Percentiles rank a stretch among this genome's conserved stretches.
Evolutionary conservation across 352 stramenopile genomes (phyloP).

Genomic region (Pythium grandisporangium): DNA sequence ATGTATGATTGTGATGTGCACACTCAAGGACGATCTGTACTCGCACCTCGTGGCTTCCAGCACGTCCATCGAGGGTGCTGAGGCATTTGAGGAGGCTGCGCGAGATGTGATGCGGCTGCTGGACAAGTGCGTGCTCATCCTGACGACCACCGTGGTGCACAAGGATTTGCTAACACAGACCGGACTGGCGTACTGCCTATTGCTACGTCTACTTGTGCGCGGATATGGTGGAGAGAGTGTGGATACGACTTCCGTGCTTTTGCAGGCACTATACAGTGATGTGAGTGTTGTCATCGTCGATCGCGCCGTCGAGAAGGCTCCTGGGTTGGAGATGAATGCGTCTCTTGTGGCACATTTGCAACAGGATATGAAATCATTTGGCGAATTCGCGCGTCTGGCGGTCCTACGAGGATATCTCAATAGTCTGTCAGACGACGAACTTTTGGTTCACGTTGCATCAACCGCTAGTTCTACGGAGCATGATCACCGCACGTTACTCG

Average conservation of each 20-base stretch:
- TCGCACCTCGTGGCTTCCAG: constrained; percentile 9
- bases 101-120: constrained; percentile 35
- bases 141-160: constrained; percentile 63
- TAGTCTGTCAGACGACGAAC: constrained; percentile 44
- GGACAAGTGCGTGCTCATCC: constrained; percentile 43
- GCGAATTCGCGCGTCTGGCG: constrained; percentile 44
- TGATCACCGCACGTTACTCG: constrained; percentile 15
- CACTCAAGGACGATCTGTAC: constrained; percentile 52
- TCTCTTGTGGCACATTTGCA: constrained; percentile 21
- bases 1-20: constrained; percentile 49
- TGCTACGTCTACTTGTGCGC: constrained; percentile 50
- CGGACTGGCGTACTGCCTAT: constrained; percentile 52
- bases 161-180: constrained; percentile 77
- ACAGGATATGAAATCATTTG: constrained; percentile 29
- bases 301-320: too few species aligned
- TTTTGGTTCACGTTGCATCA: constrained; percentile 7
- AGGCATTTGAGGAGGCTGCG: neutral
- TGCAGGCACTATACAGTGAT: neutral
- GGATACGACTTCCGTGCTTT: neutral
- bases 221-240: neutral
- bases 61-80: constrained; percentile 6
- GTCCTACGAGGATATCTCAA: constrained; percentile 65
- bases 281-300: too few species aligned
- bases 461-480: neutral
- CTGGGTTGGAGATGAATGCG: neutral